Evolutionary conservation across 129 eudicot genomes (phyloP), one percentile per base, ranked within the genome.

Genomic region (Solidago caesia): DNA sequence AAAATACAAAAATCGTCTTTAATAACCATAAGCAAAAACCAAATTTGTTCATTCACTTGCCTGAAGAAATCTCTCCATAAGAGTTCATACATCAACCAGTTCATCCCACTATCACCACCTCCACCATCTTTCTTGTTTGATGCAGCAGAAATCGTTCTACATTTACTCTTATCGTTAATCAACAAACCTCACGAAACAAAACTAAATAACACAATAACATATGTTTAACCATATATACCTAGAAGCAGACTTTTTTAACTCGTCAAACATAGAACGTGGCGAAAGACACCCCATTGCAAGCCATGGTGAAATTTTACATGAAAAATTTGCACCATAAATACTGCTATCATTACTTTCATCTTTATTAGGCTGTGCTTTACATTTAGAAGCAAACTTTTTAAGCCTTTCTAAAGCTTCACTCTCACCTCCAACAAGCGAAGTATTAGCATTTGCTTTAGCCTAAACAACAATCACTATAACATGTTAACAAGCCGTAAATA

Each of bases 1-100:
- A 53, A 15, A 41, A 74, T 49, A 63, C 14, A 67, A 47, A 60
- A 29, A 5, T 6, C 9, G 13, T 68, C 14, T 12, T 43, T 42
- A 45, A 67, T 43, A 8, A 29, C n/a, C n/a, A 0, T n/a, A 14
- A 62, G 8, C 13, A 63, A 13, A 78, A 77, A 53, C 9, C 60
- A 53, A 43, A 7, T 41, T 64, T 39, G 41, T 41, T 13, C 2
- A 51, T 67, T 71, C 11, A 33, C 75, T 81, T 57, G 84, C 96
- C 97, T 94, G 91, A 94, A 94, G 81, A 94, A 94, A 81, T 94
- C 98, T 89, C 98, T 91, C 96, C 98, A 94, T 73, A 94, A 64
- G 58, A 90, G 87, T 84, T 90, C 97, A 85, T 86, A 94, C 91
- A 88, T 80, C 80, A 94, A 49, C 98, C 97, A 88, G 81, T 85